Percentiles rank a stretch among this genome's conserved stretches.
Evolutionary conservation across 768 basidiomycete species (phyloP).

Genomic region (Pleurotus sapidus): DNA sequence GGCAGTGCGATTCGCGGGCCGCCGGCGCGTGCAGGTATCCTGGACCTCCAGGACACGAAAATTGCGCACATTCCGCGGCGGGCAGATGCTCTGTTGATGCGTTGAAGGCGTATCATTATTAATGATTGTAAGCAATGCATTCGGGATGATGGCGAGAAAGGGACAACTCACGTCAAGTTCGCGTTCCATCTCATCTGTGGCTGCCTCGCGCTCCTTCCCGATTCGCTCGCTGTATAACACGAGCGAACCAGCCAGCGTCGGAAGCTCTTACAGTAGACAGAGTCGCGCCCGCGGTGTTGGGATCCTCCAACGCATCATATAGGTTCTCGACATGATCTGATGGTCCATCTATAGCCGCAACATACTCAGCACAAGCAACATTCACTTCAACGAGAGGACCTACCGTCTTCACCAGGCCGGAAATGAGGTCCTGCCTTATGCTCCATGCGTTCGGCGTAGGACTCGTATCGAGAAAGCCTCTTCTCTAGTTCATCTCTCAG

Average conservation of each 20-base stretch:
- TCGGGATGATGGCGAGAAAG: background rate
- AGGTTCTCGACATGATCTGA: conserved; percentile 52
- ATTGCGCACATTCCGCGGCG: conserved; percentile 68
- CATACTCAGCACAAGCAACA: no score
- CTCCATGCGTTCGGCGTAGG: conserved; percentile 67
- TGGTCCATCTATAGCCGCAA: conserved; percentile 26
- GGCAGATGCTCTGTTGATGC: conserved; percentile 52
- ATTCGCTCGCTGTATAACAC: conserved; percentile 46
- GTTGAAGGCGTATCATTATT: background rate
- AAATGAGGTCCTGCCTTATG: conserved; percentile 49
- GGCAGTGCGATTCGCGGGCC: conserved; percentile 55
- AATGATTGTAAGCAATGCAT: background rate
- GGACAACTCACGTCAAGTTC: conserved; percentile 64
- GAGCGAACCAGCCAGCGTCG: conserved; percentile 66
- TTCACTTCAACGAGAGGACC: background rate
- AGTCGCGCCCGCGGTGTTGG: conserved; percentile 37
- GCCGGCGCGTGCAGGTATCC: conserved; percentile 55
- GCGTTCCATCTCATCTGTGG: conserved; percentile 60
- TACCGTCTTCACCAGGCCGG: conserved; percentile 38
- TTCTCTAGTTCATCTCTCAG: conserved; percentile 58
- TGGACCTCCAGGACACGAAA: conserved; percentile 72
- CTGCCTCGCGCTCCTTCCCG: conserved; percentile 45
- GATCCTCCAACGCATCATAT: conserved; percentile 65
- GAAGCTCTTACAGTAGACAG: conserved; percentile 35
- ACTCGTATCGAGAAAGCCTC: conserved; percentile 47